Evolutionary conservation across 306 rosid species (phyloP), one percentile per base, ranked within the genome.

Genomic region (Sophora flavescens): DNA sequence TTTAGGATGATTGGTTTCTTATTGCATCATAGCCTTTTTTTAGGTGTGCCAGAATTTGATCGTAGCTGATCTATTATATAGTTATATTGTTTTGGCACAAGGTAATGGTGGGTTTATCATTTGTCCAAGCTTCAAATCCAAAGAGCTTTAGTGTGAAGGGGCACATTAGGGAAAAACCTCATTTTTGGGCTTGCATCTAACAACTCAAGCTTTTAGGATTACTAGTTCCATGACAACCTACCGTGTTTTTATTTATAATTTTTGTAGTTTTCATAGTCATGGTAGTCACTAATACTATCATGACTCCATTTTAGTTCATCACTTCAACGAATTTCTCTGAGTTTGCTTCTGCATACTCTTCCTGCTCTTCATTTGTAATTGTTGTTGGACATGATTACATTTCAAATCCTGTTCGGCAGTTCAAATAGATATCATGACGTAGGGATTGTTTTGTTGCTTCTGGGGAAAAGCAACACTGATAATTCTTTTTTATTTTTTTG

Each of bases 381-480:
- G 66, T 79, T 54, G 3, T 71, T 69, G 42, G 22, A 48, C 81
- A 44, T 18, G n/a, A 35, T 57, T 75, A 51, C 17, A 48, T 56
- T 74, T 83, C 68, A 70, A 63, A 63, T 53, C 63, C 35, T 63
- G 22, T 79, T 62, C 36, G 63, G 39, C 65, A 13, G 68, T 67
- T 65, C 72, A 45, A 82, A 45, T 15, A 47, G 53, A 42, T 17
- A 63, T 64, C 72, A 57, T 56, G 56, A 63, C 22, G 22, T 44
- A 63, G 6, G 35, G 41, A 60, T 68, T 6, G 33, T 68, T 53
- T 77, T 72, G 51, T 65, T 38, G 75, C 33, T 63, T 64, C 45
- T 63, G 54, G 59, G 67, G 70, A 47, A 64, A 70, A 63, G 4
- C 54, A n/a, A 39, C 26, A 38, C 52, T 26, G 15, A 28, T 70